These are phyloP conservation scores for Triangularia setosa DNA, from an alignment of 2,329 filamentous ascomycete species.

Conservation along the genomic window DNA sequence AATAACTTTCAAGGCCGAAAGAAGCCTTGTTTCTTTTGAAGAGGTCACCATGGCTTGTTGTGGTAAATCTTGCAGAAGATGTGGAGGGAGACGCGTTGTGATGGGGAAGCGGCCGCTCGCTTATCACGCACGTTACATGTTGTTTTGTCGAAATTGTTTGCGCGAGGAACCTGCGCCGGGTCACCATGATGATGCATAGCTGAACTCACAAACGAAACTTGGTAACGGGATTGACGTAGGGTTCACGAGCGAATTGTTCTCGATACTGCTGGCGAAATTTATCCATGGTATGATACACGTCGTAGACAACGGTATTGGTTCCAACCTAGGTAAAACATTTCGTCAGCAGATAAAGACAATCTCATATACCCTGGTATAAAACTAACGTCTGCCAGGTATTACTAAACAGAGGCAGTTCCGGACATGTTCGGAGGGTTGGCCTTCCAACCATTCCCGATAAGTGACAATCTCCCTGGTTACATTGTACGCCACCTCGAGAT, in stretches of 20 bases:
- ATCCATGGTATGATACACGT: not conserved
- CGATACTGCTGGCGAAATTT: not conserved
- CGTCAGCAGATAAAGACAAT: too few species aligned
- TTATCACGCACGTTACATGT: too few species aligned
- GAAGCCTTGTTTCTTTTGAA: too few species aligned
- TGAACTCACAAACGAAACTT: not conserved
- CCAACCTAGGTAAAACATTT: not conserved
- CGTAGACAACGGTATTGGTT: not conserved
- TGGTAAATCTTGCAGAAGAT: too few species aligned
- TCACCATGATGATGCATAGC: too few species aligned
- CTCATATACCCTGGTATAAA: too few species aligned
- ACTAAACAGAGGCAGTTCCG: not conserved
- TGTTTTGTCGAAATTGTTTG: not conserved
- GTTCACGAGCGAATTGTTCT: not conserved
- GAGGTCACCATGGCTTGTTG: too few species aligned
- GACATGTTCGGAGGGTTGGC: not conserved
- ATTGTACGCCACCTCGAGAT: not conserved
- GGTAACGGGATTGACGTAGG: constrained; percentile 2
- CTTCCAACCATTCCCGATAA: not conserved
- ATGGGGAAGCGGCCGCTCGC: too few species aligned
- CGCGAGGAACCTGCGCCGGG: not conserved
- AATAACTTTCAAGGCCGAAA: too few species aligned
- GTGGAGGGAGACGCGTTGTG: too few species aligned
- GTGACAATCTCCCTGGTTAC: not conserved
- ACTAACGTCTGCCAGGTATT: not conserved